phyloP scores from a whole-genome alignment of 495 filamentous ascomycete species.

The Aspergillus panamensis region DNA sequence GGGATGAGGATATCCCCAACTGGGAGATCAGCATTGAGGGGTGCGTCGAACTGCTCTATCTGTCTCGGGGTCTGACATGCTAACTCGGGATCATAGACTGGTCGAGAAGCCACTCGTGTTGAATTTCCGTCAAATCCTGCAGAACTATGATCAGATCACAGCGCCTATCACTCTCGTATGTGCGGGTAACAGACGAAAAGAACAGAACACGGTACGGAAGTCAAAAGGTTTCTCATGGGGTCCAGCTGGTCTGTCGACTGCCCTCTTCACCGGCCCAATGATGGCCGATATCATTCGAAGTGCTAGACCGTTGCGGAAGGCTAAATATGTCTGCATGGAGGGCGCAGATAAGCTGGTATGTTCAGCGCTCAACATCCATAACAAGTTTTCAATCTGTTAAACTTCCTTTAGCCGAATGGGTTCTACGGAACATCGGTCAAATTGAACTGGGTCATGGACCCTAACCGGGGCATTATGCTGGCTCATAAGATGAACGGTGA shows the following conservation, averaged over 20 bases:
- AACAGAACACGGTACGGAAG: conserved; percentile 89
- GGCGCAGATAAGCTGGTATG: conserved; percentile 77
- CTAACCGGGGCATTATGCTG: conserved; percentile 81
- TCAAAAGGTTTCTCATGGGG: conserved; percentile 98
- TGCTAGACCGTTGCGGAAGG: conserved; percentile 65
- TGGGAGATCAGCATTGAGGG: conserved; percentile 90
- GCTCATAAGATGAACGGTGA: conserved; percentile 95
- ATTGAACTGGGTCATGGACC: conserved; percentile 84
- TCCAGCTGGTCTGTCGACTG: conserved; percentile 81
- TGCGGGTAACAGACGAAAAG: conserved; percentile 90
- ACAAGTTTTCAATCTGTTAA: not conserved
- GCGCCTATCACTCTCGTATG: conserved; percentile 89
- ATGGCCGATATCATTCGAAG: conserved; percentile 68
- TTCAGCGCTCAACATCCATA: not conserved
- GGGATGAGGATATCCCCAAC: conserved; percentile 65
- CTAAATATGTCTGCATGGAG: conserved; percentile 89
- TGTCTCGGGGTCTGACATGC: not conserved
- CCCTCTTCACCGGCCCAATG: conserved; percentile 81
- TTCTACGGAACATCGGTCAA: conserved; percentile 88
- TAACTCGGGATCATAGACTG: conserved; percentile 39
- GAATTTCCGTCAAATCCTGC: conserved; percentile 68
- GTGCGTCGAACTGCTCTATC: conserved; percentile 31
- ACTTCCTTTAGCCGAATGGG: conserved; percentile 65
- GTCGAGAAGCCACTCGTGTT: conserved; percentile 76
- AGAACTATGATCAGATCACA: conserved; percentile 78